These are phyloP conservation scores for Aspergillus steynii DNA, from an alignment of 495 filamentous ascomycete species.

Conservation along the genomic window DNA sequence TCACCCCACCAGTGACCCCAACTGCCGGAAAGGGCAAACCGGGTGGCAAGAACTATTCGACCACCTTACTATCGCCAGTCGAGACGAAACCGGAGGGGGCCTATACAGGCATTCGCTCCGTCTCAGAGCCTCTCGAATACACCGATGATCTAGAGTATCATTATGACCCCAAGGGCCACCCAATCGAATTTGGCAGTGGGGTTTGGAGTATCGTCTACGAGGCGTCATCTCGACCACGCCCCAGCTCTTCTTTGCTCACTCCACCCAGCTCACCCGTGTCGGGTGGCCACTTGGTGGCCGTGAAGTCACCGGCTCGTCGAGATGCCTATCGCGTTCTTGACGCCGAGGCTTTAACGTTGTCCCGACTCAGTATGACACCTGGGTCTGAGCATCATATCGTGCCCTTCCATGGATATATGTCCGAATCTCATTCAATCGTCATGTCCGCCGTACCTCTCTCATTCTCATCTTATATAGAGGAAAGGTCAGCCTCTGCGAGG, in stretches of 20 bases:
- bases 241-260: conserved; percentile 24
- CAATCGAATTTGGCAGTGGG: conserved; percentile 54
- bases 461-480: conserved; percentile 51
- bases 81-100: conserved; percentile 3
- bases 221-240: conserved; percentile 27
- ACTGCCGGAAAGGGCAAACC: conserved; percentile 23
- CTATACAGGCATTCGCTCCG: background rate
- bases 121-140: conserved; percentile 26
- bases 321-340: conserved; percentile 51
- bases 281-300: conserved; percentile 44
- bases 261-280: conserved; percentile 51
- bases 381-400: conserved; percentile 45
- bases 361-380: conserved; percentile 41
- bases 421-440: conserved; percentile 49
- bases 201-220: conserved; percentile 64
- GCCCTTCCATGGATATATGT: conserved; percentile 57
- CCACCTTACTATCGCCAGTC: conserved; percentile 12
- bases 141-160: conserved; percentile 38
- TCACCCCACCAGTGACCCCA: conserved; percentile 44
- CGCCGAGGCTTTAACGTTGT: conserved; percentile 54
- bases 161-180: conserved; percentile 26
- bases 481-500: conserved; percentile 31
- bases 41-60: conserved; percentile 7
- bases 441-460: conserved; percentile 52
- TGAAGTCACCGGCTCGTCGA: conserved; percentile 53